Percentiles rank a stretch among this genome's conserved stretches.
Evolutionary conservation across 257 asterid species (phyloP).

Genomic region (Primulina tabacum): DNA sequence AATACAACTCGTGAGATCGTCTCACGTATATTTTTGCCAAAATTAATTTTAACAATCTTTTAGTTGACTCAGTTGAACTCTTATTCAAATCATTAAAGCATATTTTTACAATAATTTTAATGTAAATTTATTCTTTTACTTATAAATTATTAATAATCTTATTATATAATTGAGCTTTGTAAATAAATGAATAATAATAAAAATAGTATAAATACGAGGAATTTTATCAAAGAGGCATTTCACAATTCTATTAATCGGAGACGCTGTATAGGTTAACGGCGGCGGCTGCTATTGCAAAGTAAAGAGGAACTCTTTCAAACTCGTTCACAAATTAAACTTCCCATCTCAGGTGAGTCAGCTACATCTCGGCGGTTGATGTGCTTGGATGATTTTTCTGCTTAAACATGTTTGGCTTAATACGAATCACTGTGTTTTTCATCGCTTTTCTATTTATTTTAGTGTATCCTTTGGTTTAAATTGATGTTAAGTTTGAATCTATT

Average conservation of each 20-base stretch:
- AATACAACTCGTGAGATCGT: too few relatives aligned
- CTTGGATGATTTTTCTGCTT: background rate
- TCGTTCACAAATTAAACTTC: background rate
- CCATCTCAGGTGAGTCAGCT: background rate
- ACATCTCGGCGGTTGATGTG: background rate
- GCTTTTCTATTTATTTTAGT: background rate
- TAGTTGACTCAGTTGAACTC: too few relatives aligned
- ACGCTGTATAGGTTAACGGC: background rate
- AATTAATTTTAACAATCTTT: too few relatives aligned
- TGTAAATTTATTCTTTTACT: too few relatives aligned
- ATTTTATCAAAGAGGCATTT: background rate
- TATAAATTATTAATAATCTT: too few relatives aligned
- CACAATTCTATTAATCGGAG: background rate
- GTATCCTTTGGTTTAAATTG: background rate
- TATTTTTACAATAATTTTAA: too few relatives aligned
- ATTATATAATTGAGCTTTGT: too few relatives aligned
- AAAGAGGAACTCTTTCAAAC: too few relatives aligned
- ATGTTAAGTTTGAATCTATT: background rate
- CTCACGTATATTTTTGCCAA: too few relatives aligned
- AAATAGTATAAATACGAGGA: too few relatives aligned
- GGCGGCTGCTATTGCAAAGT: background rate
- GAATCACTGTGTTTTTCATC: background rate
- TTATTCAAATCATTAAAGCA: too few relatives aligned
- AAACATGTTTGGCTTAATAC: background rate
- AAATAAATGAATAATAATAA: constrained; percentile 16